These are phyloP conservation scores for Cytospora schulzeri DNA, from an alignment of 2,329 filamentous ascomycete species.

Conservation along the genomic window DNA sequence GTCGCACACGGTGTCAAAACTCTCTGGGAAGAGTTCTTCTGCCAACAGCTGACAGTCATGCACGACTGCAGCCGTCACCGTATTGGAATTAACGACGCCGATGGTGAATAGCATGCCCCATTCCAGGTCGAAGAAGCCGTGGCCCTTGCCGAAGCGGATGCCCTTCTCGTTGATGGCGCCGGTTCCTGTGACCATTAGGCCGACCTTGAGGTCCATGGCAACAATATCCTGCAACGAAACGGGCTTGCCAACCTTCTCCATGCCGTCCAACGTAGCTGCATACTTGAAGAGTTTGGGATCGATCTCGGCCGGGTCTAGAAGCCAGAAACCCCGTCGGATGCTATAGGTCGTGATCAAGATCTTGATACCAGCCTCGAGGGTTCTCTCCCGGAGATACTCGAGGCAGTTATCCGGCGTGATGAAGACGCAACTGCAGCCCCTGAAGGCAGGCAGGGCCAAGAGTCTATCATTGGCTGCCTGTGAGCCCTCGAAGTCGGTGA, in stretches of 20 bases:
- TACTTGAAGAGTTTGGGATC: slow-evolving; percentile 33
- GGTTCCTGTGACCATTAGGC: slow-evolving; percentile 43
- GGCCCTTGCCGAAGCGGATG: slow-evolving; percentile 43
- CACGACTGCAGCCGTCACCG: slow-evolving; percentile 39
- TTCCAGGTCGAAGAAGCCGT: slow-evolving; percentile 46
- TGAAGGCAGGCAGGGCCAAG: slow-evolving; percentile 37
- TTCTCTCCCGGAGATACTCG: slow-evolving; percentile 41
- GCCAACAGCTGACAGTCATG: slow-evolving; percentile 47
- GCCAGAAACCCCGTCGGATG: slow-evolving; percentile 44
- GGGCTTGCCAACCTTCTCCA: slow-evolving; percentile 43
- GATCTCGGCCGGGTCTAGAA: slow-evolving; percentile 42
- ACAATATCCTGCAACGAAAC: slow-evolving; percentile 41
- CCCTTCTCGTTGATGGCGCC: slow-evolving; percentile 43
- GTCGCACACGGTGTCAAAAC: slow-evolving; percentile 45
- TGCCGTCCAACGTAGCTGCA: slow-evolving; percentile 45
- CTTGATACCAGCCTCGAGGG: slow-evolving; percentile 43
- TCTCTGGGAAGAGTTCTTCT: slow-evolving; percentile 37
- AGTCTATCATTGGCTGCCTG: slow-evolving; percentile 38
- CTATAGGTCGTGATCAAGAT: slow-evolving; percentile 45
- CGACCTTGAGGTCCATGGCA: slow-evolving; percentile 35
- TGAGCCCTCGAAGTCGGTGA: slow-evolving; percentile 45
- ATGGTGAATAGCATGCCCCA: slow-evolving; percentile 44
- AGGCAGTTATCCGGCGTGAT: slow-evolving; percentile 48
- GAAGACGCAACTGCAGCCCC: slow-evolving; percentile 38
- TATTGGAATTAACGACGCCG: slow-evolving; percentile 33